Percentiles rank a stretch among this genome's conserved stretches.
phyloP scores from a whole-genome alignment of 306 rosid genomes.

The Rubus parviflorus region DNA sequence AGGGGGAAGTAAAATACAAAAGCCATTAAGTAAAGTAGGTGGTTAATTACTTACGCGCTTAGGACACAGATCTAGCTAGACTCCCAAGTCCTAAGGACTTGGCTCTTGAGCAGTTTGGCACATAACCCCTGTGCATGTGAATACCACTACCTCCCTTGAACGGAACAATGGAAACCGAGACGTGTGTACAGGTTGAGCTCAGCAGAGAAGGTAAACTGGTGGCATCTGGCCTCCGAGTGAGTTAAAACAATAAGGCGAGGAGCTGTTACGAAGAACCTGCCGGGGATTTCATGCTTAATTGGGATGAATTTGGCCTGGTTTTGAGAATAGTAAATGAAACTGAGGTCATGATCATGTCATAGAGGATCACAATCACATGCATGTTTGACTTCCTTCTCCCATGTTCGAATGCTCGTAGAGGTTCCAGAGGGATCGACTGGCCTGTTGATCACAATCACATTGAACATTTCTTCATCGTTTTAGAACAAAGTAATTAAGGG shows the following conservation, averaged over 20 bases:
- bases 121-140: neutral
- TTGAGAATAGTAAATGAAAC: neutral
- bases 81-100: neutral
- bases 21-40: neutral
- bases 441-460: neutral
- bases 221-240: neutral
- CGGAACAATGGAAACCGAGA: neutral
- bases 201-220: neutral
- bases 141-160: neutral
- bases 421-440: neutral
- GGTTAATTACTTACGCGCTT: neutral
- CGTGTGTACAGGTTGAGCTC: slow-evolving; percentile 1
- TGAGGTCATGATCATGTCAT: slow-evolving; percentile 1
- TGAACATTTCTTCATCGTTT: neutral
- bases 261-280: neutral
- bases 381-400: neutral
- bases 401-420: neutral
- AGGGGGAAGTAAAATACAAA: neutral
- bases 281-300: neutral
- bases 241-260: neutral
- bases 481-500: neutral
- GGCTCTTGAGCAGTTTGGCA: neutral
- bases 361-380: neutral
- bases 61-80: neutral
- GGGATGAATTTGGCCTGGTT: neutral